Evolutionary conservation across 352 stramenopile genomes (phyloP).

Genomic region (Thalassiosira hispida): DNA sequence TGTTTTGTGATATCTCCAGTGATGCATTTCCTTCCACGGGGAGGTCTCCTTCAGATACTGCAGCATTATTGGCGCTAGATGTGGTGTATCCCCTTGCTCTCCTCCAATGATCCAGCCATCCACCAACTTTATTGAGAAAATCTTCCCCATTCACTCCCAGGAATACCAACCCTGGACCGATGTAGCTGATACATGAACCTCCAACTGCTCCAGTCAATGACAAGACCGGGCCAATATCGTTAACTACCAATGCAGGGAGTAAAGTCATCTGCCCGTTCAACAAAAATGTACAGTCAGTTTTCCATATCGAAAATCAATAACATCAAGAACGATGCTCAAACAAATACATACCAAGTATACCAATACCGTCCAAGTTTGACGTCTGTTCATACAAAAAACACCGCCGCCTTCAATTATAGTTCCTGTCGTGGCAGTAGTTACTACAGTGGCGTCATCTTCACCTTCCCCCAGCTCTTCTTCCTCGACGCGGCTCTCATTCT

Average conservation of each 20-base stretch:
- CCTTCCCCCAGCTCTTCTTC: conserved; percentile 33
- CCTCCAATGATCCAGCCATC: conserved; percentile 33
- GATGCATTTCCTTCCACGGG: conserved; percentile 66
- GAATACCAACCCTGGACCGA: conserved; percentile 72
- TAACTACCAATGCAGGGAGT: conserved; percentile 72
- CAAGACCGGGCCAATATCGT: conserved; percentile 77
- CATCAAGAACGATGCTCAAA: conserved; percentile 1
- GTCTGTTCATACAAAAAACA: conserved; percentile 53
- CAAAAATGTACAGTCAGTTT: conserved; percentile 14
- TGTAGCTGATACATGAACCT: conserved; percentile 70
- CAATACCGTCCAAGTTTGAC: conserved; percentile 55
- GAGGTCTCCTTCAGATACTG: conserved; percentile 45
- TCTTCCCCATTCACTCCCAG: conserved; percentile 73
- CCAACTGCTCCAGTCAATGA: conserved; percentile 76
- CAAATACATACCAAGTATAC: conserved; percentile 51
- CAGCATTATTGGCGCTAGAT: not conserved
- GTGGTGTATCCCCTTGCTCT: conserved; percentile 13
- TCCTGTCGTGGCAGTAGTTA: not conserved
- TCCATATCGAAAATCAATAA: conserved; percentile 4
- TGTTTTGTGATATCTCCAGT: conserved; percentile 40
- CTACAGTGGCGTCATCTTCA: conserved; percentile 17
- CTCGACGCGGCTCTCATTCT: conserved; percentile 42
- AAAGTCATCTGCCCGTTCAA: conserved; percentile 40
- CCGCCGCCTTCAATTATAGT: conserved; percentile 46
- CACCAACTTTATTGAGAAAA: conserved; percentile 55